Conservation (phyloP, 2,329 filamentous ascomycete species). For the Drechslerella stenobrocha region DNA sequence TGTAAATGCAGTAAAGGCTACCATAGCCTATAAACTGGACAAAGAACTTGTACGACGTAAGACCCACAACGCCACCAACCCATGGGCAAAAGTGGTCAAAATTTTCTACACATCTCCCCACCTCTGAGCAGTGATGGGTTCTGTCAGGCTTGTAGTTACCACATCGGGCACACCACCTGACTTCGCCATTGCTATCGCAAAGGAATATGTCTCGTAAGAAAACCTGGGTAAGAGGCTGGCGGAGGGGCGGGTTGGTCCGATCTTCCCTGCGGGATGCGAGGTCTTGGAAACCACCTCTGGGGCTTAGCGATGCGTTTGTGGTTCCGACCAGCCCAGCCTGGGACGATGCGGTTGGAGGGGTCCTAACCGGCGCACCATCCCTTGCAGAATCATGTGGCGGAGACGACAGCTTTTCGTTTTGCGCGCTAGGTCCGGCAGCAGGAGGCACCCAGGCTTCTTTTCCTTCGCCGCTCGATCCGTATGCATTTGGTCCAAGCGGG, state of each 20-base stretch:
- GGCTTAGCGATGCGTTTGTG: conserved; percentile 12
- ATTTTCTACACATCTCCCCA: conserved; percentile 77
- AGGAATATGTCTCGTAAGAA: conserved; percentile 82
- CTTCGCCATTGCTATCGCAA: conserved; percentile 77
- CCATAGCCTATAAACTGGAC: conserved; percentile 39
- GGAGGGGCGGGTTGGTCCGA: conserved; percentile 54
- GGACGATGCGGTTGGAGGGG: conserved; percentile 12
- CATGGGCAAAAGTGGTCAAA: conserved; percentile 97
- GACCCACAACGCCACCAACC: conserved; percentile 86
- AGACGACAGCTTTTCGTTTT: conserved; percentile 20
- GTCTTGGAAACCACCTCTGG: conserved; percentile 15
- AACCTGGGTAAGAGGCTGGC: conserved; percentile 70
- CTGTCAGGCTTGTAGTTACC: conserved; percentile 85
- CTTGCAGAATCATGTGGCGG: conserved; percentile 9
- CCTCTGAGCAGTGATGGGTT: conserved; percentile 80
- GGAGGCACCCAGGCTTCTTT: conserved; percentile 40
- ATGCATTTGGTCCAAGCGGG: conserved; percentile 61
- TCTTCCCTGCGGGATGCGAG: conserved; percentile 22
- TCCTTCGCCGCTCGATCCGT: conserved; percentile 37
- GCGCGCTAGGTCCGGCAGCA: background rate
- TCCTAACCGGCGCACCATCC: background rate
- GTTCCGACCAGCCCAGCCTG: background rate
- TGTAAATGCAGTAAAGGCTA: conserved; percentile 36
- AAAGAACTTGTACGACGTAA: conserved; percentile 61
- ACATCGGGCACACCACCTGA: conserved; percentile 82